phyloP scores from a whole-genome alignment of 2,329 filamentous ascomycete genomes.

The Raffaelea deltoideospora region DNA sequence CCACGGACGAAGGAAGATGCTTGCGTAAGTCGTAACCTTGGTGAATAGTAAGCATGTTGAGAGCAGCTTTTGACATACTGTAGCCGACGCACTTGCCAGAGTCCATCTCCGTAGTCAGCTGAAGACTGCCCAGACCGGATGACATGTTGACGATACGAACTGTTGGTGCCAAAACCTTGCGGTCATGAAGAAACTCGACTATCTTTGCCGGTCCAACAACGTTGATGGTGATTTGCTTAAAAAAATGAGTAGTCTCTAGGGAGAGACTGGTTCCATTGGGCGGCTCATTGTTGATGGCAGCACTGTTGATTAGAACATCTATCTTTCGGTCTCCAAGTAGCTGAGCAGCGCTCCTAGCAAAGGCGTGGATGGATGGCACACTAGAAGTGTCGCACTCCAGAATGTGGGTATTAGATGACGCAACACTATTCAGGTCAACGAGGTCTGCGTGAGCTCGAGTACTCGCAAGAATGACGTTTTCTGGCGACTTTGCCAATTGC shows the following conservation, averaged over 20 bases:
- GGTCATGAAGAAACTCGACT: constrained; percentile 20
- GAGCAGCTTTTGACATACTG: constrained; percentile 17
- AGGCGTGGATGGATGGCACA: constrained; percentile 15
- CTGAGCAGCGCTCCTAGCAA: constrained; percentile 11
- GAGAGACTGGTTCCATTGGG: constrained; percentile 21
- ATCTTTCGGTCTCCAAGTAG: constrained; percentile 19
- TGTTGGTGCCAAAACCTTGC: constrained; percentile 11
- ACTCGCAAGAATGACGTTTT: constrained; percentile 15
- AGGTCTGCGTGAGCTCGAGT: constrained; percentile 14
- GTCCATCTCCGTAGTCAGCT: constrained; percentile 13
- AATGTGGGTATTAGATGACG: constrained; percentile 12
- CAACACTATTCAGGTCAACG: constrained; percentile 11
- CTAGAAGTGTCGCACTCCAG: constrained; percentile 18
- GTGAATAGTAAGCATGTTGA: constrained; percentile 19
- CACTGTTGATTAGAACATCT: constrained; percentile 16
- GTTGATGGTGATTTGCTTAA: constrained; percentile 26
- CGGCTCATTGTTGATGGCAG: constrained; percentile 20
- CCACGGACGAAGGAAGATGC: constrained; percentile 12
- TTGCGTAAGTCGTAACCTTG: constrained; percentile 12
- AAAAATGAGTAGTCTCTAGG: constrained; percentile 19
- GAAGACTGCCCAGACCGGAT: constrained; percentile 22
- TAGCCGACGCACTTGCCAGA: constrained; percentile 18
- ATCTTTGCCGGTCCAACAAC: constrained; percentile 30
- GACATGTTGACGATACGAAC: constrained; percentile 25
- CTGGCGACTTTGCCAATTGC: constrained; percentile 12